A percentile compares a stretch with the other conserved stretches of the same genome.
Conservation (phyloP, 768 basidiomycete species). For the Agaricus subrufescens region DNA sequence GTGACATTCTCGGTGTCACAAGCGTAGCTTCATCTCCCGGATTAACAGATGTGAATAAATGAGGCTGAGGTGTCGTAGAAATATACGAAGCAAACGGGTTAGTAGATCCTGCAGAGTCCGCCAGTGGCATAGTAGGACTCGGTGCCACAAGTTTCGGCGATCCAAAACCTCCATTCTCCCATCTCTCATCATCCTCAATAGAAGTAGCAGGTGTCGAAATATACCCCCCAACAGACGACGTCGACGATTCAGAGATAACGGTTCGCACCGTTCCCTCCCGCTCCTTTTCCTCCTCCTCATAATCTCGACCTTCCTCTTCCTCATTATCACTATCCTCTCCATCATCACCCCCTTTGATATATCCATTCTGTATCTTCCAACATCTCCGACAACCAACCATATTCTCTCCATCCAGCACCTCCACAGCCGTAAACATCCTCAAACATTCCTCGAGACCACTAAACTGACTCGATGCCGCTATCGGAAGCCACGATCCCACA, state of each 20-base stretch:
- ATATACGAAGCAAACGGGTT: not conserved
- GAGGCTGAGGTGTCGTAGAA: not conserved
- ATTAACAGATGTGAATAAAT: not conserved
- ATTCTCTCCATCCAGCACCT: constrained; percentile 90
- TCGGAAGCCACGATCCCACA: constrained; percentile 25
- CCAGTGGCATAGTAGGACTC: too few species aligned
- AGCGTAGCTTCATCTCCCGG: not conserved
- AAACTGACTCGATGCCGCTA: constrained; percentile 43
- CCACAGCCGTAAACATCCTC: constrained; percentile 88
- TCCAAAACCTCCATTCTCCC: not conserved
- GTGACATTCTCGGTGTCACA: not conserved
- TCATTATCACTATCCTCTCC: constrained; percentile 17
- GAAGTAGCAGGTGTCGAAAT: not conserved
- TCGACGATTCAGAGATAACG: not conserved
- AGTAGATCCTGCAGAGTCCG: not conserved
- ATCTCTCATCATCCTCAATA: not conserved
- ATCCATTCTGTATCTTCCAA: constrained; percentile 86
- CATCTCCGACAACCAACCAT: constrained; percentile 90
- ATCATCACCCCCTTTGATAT: constrained; percentile 24
- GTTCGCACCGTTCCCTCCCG: constrained; percentile 1
- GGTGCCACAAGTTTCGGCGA: not conserved
- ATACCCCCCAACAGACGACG: not conserved
- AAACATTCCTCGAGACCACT: constrained; percentile 75
- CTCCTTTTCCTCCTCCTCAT: constrained; percentile 8
- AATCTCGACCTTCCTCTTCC: constrained; percentile 14